Percentiles rank a stretch among this genome's conserved stretches.
Evolutionary conservation across 257 asterid genomes (phyloP).

Genomic region (Solanum neorickii): DNA sequence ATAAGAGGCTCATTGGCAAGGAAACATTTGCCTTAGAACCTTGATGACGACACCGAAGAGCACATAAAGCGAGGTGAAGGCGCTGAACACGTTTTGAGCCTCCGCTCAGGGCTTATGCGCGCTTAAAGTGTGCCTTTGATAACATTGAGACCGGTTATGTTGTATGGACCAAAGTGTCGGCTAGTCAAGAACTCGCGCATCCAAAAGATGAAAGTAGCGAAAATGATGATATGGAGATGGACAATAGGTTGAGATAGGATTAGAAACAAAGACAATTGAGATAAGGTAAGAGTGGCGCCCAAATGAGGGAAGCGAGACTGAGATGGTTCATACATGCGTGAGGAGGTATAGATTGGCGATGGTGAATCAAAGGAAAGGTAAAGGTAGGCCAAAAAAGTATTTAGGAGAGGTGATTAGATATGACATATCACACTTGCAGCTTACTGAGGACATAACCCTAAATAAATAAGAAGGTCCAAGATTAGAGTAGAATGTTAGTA

Average conservation of each 20-base stretch:
- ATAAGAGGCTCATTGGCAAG: too few relatives aligned
- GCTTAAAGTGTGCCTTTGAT: too few relatives aligned
- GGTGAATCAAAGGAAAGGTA: neutral
- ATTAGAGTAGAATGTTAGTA: neutral
- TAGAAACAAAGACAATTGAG: neutral
- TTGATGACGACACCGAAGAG: too few relatives aligned
- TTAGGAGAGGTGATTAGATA: neutral
- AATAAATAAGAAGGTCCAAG: neutral
- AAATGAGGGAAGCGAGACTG: neutral
- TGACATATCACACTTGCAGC: neutral
- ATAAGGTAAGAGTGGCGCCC: neutral
- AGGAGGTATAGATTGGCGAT: neutral
- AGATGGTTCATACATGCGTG: neutral
- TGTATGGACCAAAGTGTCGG: neutral
- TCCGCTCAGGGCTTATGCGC: too few relatives aligned
- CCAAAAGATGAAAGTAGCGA: neutral
- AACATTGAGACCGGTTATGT: neutral
- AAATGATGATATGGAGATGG: neutral
- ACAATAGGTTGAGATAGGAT: neutral
- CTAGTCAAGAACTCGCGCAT: neutral
- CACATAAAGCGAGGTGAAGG: too few relatives aligned
- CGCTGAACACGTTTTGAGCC: too few relatives aligned
- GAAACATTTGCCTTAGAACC: too few relatives aligned
- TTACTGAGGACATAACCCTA: neutral
- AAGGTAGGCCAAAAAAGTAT: neutral